Conservation (phyloP, 352 stramenopile species). For the Bremia lactucae region DNA sequence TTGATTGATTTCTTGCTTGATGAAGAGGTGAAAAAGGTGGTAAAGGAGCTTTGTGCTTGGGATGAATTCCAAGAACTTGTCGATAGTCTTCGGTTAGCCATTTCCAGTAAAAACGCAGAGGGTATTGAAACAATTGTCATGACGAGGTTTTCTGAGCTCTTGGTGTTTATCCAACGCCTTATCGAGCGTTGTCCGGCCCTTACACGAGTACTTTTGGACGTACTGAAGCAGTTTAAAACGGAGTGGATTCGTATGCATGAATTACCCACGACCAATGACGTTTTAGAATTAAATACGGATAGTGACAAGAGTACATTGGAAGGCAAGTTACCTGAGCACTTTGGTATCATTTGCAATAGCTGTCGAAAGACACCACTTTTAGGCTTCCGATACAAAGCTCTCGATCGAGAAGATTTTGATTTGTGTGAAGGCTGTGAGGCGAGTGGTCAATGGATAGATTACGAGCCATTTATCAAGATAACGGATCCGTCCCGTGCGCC, state of each 20-base stretch:
- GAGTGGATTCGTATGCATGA: constrained; percentile 30
- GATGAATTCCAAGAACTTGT: constrained; percentile 33
- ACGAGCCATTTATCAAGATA: constrained; percentile 76
- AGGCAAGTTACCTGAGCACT: constrained; percentile 16
- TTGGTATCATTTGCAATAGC: constrained; percentile 37
- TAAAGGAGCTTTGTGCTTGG: constrained; percentile 23
- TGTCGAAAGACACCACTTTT: constrained; percentile 45
- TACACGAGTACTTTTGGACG: constrained; percentile 31
- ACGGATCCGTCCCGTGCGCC: constrained; percentile 41
- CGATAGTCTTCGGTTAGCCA: constrained; percentile 17
- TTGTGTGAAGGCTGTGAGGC: constrained; percentile 62
- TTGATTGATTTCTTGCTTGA: constrained; percentile 31
- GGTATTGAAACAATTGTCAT: constrained; percentile 26
- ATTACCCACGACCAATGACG: constrained; percentile 16
- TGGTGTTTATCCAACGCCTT: constrained; percentile 32
- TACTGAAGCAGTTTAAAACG: constrained; percentile 30
- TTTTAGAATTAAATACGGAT: constrained; percentile 19
- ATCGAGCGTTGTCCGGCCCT: constrained; percentile 29
- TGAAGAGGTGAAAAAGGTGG: constrained; percentile 17
- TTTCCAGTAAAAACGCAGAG: constrained; percentile 22
- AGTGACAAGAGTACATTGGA: constrained; percentile 11
- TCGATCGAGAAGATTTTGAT: constrained; percentile 65
- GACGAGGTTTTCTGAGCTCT: constrained; percentile 21
- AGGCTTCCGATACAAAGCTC: constrained; percentile 71
- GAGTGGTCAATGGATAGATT: constrained; percentile 30